phyloP scores from a whole-genome alignment of 768 basidiomycete species.

The Vishniacozyma victoriae region DNA sequence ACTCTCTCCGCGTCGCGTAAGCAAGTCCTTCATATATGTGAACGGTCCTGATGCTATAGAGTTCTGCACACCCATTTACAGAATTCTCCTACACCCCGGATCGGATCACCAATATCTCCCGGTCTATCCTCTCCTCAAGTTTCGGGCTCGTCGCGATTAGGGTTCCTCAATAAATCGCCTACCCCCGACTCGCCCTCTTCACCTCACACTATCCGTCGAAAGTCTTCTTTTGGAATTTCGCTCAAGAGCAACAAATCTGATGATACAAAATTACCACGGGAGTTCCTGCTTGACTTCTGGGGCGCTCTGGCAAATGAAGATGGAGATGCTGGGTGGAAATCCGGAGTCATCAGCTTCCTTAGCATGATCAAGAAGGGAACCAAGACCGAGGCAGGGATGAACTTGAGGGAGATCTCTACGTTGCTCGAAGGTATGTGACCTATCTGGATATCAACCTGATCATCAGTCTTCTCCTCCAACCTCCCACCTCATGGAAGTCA shows the following conservation, averaged over 20 bases:
- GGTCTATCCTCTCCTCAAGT: not conserved
- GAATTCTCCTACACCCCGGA: not conserved
- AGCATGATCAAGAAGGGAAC: slow-evolving; percentile 38
- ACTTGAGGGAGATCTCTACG: slow-evolving; percentile 38
- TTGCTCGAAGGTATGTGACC: slow-evolving; percentile 33
- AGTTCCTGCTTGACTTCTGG: slow-evolving; percentile 44
- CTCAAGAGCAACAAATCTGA: slow-evolving; percentile 15
- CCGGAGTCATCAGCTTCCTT: slow-evolving; percentile 17
- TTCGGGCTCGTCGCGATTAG: slow-evolving; percentile 5
- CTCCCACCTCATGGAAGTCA: slow-evolving; percentile 13
- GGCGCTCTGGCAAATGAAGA: slow-evolving; percentile 31
- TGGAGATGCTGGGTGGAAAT: slow-evolving; percentile 36
- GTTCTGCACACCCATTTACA: not conserved
- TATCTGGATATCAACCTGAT: not conserved
- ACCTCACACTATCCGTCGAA: slow-evolving; percentile 5
- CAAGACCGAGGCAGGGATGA: slow-evolving; percentile 38
- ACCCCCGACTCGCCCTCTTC: slow-evolving; percentile 12
- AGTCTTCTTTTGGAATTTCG: slow-evolving; percentile 15
- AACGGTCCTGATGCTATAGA: not conserved
- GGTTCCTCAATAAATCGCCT: slow-evolving; percentile 7
- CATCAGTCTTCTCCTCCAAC: slow-evolving; percentile 22
- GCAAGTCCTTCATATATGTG: not conserved
- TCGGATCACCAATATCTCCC: slow-evolving; percentile 15
- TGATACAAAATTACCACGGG: slow-evolving; percentile 40
- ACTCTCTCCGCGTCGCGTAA: slow-evolving; percentile 42